Evolutionary conservation across 257 asterid genomes (phyloP).

Genomic region (Nicotiana attenuata): DNA sequence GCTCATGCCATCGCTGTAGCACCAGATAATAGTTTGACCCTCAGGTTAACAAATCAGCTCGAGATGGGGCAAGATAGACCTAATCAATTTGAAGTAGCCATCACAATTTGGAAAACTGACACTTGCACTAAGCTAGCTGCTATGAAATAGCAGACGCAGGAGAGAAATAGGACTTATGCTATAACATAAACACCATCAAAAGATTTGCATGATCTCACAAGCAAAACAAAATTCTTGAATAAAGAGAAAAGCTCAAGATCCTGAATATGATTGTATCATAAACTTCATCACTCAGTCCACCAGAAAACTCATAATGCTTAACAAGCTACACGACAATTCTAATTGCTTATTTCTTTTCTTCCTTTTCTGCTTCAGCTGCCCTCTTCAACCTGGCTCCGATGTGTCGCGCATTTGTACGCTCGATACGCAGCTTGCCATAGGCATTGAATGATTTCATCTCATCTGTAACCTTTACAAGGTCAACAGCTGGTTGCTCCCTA

Average conservation of each 20-base stretch:
- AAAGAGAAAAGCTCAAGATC: background rate
- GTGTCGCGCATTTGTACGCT: background rate
- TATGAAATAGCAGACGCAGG: background rate
- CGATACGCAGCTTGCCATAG: slow-evolving; percentile 1
- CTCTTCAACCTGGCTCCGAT: background rate
- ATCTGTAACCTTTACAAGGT: slow-evolving; percentile 7
- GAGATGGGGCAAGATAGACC: no score
- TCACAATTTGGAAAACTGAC: background rate
- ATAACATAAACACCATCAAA: background rate
- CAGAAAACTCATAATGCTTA: background rate
- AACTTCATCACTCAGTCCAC: background rate
- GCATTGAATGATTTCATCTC: slow-evolving; percentile 1
- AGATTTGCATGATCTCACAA: background rate
- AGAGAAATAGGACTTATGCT: background rate
- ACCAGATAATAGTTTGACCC: no score
- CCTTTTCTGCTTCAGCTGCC: slow-evolving; percentile 6
- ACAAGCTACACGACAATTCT: background rate
- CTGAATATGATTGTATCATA: background rate
- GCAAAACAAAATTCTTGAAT: background rate
- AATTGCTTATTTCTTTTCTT: background rate
- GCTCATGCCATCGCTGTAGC: no score
- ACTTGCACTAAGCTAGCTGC: background rate
- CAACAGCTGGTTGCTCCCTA: slow-evolving; percentile 15
- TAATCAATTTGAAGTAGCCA: background rate
- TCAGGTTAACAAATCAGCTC: no score